Percentiles rank a stretch among this genome's conserved stretches.
Conservation (phyloP, 1,139 yeast species). For the Zygosaccharomyces pseudobailii region DNA sequence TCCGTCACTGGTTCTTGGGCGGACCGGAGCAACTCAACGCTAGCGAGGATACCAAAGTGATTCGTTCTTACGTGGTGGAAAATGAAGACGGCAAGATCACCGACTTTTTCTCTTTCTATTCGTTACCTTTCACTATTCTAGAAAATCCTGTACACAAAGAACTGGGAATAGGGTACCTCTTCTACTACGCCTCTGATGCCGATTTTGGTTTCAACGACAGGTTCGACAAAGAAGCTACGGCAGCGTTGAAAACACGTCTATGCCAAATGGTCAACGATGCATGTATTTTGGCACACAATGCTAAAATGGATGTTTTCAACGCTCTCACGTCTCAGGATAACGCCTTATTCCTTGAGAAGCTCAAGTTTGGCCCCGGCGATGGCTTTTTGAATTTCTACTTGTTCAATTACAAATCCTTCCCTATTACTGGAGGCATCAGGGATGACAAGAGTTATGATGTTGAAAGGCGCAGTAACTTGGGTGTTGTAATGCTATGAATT, state of each 20-base stretch:
- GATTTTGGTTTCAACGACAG: constrained; percentile 38
- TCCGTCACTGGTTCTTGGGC: constrained; percentile 77
- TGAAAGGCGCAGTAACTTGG: constrained; percentile 70
- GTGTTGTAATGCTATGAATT: constrained; percentile 65
- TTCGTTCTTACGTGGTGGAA: constrained; percentile 77
- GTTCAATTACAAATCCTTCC: constrained; percentile 82
- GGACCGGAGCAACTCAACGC: constrained; percentile 30
- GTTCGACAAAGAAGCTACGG: constrained; percentile 32
- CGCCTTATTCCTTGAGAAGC: constrained; percentile 68
- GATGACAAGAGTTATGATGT: constrained; percentile 47
- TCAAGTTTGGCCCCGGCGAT: constrained; percentile 92
- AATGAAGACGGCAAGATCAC: constrained; percentile 57
- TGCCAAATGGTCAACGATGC: constrained; percentile 65
- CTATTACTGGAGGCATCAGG: constrained; percentile 75
- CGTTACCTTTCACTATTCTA: constrained; percentile 81
- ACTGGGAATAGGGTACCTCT: constrained; percentile 82
- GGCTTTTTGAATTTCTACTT: constrained; percentile 86
- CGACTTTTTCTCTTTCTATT: constrained; percentile 85
- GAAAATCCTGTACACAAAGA: constrained; percentile 61
- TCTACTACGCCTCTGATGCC: constrained; percentile 78
- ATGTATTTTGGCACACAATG: constrained; percentile 58
- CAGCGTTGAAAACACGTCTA: constrained; percentile 53
- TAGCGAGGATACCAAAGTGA: constrained; percentile 42
- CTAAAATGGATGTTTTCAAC: constrained; percentile 83
- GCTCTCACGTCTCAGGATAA: constrained; percentile 91